Base-by-base conservation (phyloP, 2,329 filamentous ascomycete species). In the Dryadomyces quercus-mongolicae region DNA sequence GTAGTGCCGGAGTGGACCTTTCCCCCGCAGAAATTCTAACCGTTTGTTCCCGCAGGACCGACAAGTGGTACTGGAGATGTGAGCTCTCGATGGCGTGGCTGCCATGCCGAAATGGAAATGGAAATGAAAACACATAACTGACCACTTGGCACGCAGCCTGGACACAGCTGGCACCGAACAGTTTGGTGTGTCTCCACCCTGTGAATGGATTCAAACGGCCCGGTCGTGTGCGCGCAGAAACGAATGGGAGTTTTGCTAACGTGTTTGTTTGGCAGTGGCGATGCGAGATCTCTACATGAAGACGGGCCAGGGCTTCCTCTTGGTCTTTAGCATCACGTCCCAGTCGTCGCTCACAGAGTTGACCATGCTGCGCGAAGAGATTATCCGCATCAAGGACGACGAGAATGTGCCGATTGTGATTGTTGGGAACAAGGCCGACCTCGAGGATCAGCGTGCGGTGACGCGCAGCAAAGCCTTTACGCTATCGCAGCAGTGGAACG, bases 151-250 rank as follows among this genome's bases (percentile, higher is more conserved):
- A 55, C n/a, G n/a, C 64, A 88, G 84, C 66, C 80, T 95, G 63
- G 89, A 95, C 66, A 95, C 89, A 49, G 89, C 89, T 61, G 89
- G 89, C 56, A 95, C 89, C 60, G 89, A 95, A 68, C 89, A 95
- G 67, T 95, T 95, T 70, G 92, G 88, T 49, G n/a, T 40, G 43
- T 22, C 18, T 16, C 25, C 15, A 16, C 36, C 36, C n/a, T n/a
- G 15, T 40, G 10, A 5, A 31, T 31, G 4, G 25, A 31, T n/a
- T n/a, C n/a, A n/a, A n/a, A n/a, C n/a, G n/a, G n/a, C n/a, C n/a
- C n/a, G n/a, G n/a, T n/a, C n/a, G n/a, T n/a, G n/a, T n/a, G n/a
- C n/a, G n/a, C n/a, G n/a, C n/a, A n/a, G n/a, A n/a, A 31, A 8
- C 25, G 25, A 8, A 31, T 31, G 25, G 25, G 25, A n/a, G n/a